phyloP scores from a whole-genome alignment of 345 rosid species.

The Eucalyptus sp. region DNA sequence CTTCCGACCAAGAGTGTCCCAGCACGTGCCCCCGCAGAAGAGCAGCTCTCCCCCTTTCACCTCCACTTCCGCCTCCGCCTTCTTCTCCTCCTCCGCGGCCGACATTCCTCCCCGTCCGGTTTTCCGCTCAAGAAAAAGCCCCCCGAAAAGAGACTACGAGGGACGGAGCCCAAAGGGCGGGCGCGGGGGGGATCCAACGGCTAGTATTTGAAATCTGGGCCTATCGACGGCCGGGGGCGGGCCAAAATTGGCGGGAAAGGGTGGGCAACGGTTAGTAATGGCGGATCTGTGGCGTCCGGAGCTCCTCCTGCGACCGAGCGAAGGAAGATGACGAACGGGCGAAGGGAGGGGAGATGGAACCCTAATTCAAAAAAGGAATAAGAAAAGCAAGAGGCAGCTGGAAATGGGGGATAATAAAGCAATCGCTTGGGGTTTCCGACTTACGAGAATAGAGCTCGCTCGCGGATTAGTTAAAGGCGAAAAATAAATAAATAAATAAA shows the following conservation, averaged over 20 bases:
- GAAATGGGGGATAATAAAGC: background rate
- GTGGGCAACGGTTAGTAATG: slow-evolving; percentile 28
- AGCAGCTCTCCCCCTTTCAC: slow-evolving; percentile 87
- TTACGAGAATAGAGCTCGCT: background rate
- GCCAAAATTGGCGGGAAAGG: slow-evolving; percentile 66
- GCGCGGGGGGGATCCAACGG: slow-evolving; percentile 26
- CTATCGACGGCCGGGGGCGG: background rate
- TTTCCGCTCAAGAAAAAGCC: background rate
- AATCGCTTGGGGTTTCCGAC: background rate
- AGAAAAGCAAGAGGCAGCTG: background rate
- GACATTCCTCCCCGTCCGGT: slow-evolving; percentile 30
- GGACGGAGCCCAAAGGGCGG: background rate
- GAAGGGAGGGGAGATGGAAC: slow-evolving; percentile 6
- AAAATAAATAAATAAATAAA: background rate
- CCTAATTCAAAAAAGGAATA: slow-evolving; percentile 32
- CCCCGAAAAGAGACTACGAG: background rate
- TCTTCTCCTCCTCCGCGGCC: slow-evolving; percentile 8
- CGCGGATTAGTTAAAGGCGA: background rate
- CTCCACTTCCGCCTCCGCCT: slow-evolving; percentile 21
- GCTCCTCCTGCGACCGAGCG: background rate
- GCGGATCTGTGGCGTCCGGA: slow-evolving; percentile 15
- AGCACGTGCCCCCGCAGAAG: slow-evolving; percentile 80
- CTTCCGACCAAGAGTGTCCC: slow-evolving; percentile 64
- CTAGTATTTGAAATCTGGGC: slow-evolving; percentile 15
- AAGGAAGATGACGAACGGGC: background rate